phyloP scores from a whole-genome alignment of 1,284 basidiomycete species.

The Ganoderma resinaceum region DNA sequence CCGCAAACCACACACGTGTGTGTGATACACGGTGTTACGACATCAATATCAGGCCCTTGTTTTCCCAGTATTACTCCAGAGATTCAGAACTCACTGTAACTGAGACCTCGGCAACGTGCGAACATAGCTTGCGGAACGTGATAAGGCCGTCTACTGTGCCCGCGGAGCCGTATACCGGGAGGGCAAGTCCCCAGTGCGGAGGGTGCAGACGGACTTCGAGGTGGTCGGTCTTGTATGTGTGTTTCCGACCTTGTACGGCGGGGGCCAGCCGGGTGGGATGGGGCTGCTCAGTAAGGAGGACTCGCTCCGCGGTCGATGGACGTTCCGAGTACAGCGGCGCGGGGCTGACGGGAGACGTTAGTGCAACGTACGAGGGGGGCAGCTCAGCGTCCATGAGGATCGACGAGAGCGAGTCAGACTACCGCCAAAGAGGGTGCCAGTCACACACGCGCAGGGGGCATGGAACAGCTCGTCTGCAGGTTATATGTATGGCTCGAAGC shows the following conservation, averaged over 20 bases:
- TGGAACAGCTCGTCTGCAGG: not conserved
- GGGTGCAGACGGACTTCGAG: conserved; percentile 50
- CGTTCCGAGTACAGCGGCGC: conserved; percentile 37
- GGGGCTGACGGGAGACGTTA: conserved; percentile 22
- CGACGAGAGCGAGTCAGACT: not conserved
- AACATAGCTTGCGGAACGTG: conserved; percentile 43
- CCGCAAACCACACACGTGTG: not conserved
- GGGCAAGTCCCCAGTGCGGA: conserved; percentile 46
- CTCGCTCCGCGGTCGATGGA: conserved; percentile 32
- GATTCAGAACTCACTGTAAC: conserved; percentile 41
- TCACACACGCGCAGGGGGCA: conserved; percentile 11
- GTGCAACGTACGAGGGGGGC: conserved; percentile 25
- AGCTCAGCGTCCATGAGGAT: conserved; percentile 26
- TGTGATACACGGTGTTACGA: conserved; percentile 3
- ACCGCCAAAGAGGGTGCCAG: not conserved
- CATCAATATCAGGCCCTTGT: not conserved
- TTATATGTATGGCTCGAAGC: conserved; percentile 1
- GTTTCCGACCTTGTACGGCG: conserved; percentile 37
- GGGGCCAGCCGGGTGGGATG: conserved; percentile 22
- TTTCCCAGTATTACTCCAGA: not conserved
- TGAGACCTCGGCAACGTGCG: conserved; percentile 45
- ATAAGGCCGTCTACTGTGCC: conserved; percentile 50
- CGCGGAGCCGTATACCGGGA: conserved; percentile 51
- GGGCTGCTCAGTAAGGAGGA: conserved; percentile 31
- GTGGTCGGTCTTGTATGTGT: conserved; percentile 48